A percentile compares a stretch with the other conserved stretches of the same genome.
Conservation (phyloP, 2,329 filamentous ascomycete species). For the Phaeosphaeriaceae sp. region DNA sequence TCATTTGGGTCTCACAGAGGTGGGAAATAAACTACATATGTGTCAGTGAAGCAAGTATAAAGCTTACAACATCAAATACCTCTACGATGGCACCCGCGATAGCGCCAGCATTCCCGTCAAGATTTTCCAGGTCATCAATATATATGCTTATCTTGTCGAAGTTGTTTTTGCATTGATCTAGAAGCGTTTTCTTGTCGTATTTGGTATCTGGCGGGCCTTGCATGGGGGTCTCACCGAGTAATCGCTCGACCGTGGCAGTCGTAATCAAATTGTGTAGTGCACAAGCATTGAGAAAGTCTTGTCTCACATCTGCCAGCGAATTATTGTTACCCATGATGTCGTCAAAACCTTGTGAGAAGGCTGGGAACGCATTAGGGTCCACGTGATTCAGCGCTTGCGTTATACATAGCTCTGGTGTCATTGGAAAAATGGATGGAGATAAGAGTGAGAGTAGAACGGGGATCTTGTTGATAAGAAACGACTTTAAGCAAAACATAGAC, state of each 20-base stretch:
- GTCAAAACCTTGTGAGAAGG: slow-evolving; percentile 68
- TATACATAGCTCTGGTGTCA: slow-evolving; percentile 69
- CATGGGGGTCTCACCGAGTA: slow-evolving; percentile 85
- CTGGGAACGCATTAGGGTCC: slow-evolving; percentile 67
- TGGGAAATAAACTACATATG: slow-evolving; percentile 66
- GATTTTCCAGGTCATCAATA: slow-evolving; percentile 82
- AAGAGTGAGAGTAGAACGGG: slow-evolving; percentile 67
- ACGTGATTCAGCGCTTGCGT: slow-evolving; percentile 69
- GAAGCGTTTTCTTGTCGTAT: slow-evolving; percentile 77
- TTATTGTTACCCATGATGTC: slow-evolving; percentile 62
- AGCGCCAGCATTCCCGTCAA: slow-evolving; percentile 89
- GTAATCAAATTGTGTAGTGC: slow-evolving; percentile 85
- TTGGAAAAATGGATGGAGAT: slow-evolving; percentile 62
- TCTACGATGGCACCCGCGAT: slow-evolving; percentile 72
- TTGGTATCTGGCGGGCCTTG: slow-evolving; percentile 76
- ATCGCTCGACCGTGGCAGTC: slow-evolving; percentile 75
- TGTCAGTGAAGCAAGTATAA: slow-evolving; percentile 8
- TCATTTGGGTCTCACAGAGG: slow-evolving; percentile 75
- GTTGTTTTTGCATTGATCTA: slow-evolving; percentile 78
- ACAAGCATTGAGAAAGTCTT: slow-evolving; percentile 89
- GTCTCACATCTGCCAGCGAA: slow-evolving; percentile 70
- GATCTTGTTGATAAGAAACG: slow-evolving; percentile 81
- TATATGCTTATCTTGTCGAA: slow-evolving; percentile 76
- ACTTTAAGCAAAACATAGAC: slow-evolving; percentile 75
- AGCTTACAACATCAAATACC: slow-evolving; percentile 25